Base-by-base conservation (phyloP, 176 grass and related monocot species). In the Saccharum spontaneum region DNA sequence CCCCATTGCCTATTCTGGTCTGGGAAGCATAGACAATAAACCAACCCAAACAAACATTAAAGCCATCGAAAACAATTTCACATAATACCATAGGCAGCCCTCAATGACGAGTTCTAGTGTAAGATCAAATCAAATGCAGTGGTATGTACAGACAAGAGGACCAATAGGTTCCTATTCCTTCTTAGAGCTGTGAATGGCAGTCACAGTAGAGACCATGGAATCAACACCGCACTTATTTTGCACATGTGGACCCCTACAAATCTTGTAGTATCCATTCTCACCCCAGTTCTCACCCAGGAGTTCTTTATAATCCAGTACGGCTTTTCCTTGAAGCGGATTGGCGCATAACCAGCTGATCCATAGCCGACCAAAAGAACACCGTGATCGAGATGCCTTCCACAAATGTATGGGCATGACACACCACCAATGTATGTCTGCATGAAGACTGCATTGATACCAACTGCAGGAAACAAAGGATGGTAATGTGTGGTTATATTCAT, bases 301-400 rank as follows among this genome's bases (percentile, higher is more conserved):
- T 97, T 97, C 89, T 97, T 97, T 83, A 97, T 97, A 87, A 97
- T 94, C 94, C 94, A 97, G 73, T 92, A 97, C 8, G 94, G 94
- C 91, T 92, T 92, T 24, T 97, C 91, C 87, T 97, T 97, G 46
- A 97, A 89, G 28, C 91, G 91, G 66, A 97, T 91, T 1, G 91
- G 94, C 4, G 94, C 82, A 5, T 86, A 97, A 20, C 91, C 94
- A n/a, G 94, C 85, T 0, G 87, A 88, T 22, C 94, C 94, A 5
- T 94, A 97, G 49, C 94, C 91, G 31, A 97, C 94, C 22, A 97
- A 78, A 33, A 97, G 91, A 67, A 97, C 94, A 23, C 94, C 94
- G 71, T 97, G 94, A 83, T 97, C 94, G 40, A 94, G 88, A 79
- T 97, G 71, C 74, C 70, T 94, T 20, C 94, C 91, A n/a, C 94